Evolutionary conservation across 164 flowering plant species (phyloP).

Genomic region (Houttuynia cordata): DNA sequence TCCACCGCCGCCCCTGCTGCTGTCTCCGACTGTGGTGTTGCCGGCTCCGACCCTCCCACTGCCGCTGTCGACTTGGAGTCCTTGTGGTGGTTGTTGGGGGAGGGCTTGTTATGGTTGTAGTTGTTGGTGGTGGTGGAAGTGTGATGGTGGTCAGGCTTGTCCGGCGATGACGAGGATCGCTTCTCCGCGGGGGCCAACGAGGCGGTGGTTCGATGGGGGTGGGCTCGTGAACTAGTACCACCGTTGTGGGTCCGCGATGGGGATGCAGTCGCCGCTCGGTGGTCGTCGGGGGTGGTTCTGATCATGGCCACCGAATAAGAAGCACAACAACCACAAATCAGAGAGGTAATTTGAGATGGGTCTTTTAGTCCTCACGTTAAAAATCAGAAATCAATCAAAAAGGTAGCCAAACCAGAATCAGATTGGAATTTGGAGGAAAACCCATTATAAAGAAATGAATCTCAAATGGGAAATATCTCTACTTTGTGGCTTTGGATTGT

Average conservation of each 20-base stretch:
- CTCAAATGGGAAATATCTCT: no score
- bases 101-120: no score
- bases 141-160: constrained; percentile 7
- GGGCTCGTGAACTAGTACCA: neutral
- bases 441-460: no score
- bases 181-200: constrained; percentile 8
- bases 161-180: constrained; percentile 13
- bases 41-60: neutral
- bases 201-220: constrained; percentile 10
- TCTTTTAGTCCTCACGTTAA: neutral
- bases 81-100: no score
- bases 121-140: no score
- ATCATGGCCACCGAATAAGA: constrained; percentile 3
- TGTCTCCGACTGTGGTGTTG: constrained; percentile 6
- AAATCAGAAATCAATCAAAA: neutral
- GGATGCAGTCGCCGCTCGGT: constrained; percentile 5
- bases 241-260: constrained; percentile 8
- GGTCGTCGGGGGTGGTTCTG: constrained; percentile 19
- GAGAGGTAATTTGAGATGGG: neutral
- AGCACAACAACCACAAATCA: neutral
- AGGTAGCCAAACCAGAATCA: no score
- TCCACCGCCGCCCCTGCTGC: constrained; percentile 6
- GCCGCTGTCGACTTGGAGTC: neutral
- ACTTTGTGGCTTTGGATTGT: no score
- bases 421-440: no score